Percentiles rank a stretch among this genome's conserved stretches.
phyloP scores from a whole-genome alignment of 257 asterid species.

The Lantana camara region DNA sequence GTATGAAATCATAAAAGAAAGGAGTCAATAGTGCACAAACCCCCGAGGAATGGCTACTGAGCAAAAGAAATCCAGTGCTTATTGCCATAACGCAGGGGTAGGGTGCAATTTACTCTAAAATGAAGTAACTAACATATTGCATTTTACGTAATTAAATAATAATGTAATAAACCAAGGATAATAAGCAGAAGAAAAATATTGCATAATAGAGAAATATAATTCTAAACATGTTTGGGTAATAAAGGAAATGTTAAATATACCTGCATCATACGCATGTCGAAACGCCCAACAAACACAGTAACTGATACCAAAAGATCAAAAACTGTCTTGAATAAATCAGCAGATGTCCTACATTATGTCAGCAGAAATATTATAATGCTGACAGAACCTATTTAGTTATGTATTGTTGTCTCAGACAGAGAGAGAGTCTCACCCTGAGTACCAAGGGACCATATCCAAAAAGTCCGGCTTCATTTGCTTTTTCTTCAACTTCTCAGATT shows the following conservation, averaged over 20 bases:
- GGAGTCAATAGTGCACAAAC: too few species aligned
- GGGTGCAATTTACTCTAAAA: too few species aligned
- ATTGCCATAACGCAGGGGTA: too few species aligned
- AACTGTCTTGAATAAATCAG: constrained; percentile 96
- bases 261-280: constrained; percentile 99
- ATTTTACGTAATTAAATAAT: neutral
- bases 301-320: constrained; percentile 97
- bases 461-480: constrained; percentile 95
- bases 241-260: constrained; percentile 38
- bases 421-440: constrained; percentile 74
- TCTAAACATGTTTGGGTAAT: neutral
- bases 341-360: constrained; percentile 78
- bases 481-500: constrained; percentile 79
- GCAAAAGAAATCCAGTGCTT: too few species aligned
- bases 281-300: constrained; percentile 98
- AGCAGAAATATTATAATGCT: constrained; percentile 29
- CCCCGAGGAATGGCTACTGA: too few species aligned
- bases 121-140: constrained; percentile 11
- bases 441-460: constrained; percentile 99
- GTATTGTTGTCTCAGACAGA: constrained; percentile 13
- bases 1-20: neutral
- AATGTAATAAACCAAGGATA: constrained; percentile 4
- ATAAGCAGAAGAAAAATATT: neutral
- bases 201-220: neutral
- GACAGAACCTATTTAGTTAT: too few species aligned